These are phyloP conservation scores for Stagonosporopsis vannaccii DNA, from an alignment of 2,329 filamentous ascomycete species.

Conservation along the genomic window DNA sequence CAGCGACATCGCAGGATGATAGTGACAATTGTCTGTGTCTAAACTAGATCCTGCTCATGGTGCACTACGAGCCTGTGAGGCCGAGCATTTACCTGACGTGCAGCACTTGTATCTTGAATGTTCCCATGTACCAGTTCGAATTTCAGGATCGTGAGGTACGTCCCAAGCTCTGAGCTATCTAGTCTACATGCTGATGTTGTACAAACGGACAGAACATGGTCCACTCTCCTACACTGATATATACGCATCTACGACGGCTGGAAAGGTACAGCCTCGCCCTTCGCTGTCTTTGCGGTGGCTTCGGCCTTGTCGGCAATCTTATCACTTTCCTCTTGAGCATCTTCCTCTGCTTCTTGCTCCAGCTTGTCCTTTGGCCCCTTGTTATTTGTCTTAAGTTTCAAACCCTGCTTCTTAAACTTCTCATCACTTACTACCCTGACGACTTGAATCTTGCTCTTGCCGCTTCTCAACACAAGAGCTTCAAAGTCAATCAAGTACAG, in stretches of 20 bases:
- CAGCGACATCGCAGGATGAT: too few relatives aligned
- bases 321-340: not conserved
- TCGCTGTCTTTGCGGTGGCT: slow-evolving; percentile 1
- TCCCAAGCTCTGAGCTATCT: not conserved
- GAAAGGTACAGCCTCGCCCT: slow-evolving; percentile 8
- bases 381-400: not conserved
- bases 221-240: not conserved
- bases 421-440: slow-evolving; percentile 63
- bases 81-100: too few relatives aligned
- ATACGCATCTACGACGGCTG: slow-evolving; percentile 5
- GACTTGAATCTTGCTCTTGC: slow-evolving; percentile 68
- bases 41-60: too few relatives aligned
- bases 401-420: slow-evolving; percentile 56
- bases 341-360: slow-evolving; percentile 5
- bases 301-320: not conserved
- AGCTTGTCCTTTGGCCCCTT: not conserved
- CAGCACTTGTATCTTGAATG: too few relatives aligned
- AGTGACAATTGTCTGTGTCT: too few relatives aligned
- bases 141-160: too few relatives aligned
- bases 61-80: too few relatives aligned
- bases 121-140: too few relatives aligned
- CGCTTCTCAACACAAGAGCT: slow-evolving; percentile 62
- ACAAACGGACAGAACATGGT: not conserved
- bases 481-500: slow-evolving; percentile 66
- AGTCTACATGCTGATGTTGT: not conserved